Percentiles rank a stretch among this genome's conserved stretches.
Conservation (phyloP, 148 eudicot species). For the Fagopyrum tataricum region DNA sequence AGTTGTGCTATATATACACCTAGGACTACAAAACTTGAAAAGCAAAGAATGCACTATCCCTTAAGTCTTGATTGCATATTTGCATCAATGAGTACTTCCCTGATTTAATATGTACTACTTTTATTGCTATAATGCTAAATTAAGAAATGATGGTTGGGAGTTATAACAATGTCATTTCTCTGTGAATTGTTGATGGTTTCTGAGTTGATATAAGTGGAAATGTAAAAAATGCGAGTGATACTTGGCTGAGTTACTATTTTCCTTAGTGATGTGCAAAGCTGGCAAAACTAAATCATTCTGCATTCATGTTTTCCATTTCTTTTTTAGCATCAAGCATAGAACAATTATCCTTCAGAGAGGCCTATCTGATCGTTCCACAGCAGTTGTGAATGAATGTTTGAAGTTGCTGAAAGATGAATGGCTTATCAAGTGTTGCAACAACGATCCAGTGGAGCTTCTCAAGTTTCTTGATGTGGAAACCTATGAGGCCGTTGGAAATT, state of each 20-base stretch:
- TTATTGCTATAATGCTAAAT: neutral
- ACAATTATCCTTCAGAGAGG: conserved; percentile 88
- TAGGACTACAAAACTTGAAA: neutral
- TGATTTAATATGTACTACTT: neutral
- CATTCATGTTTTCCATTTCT: neutral
- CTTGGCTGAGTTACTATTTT: neutral
- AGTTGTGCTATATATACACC: neutral
- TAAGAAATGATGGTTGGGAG: neutral
- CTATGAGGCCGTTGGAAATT: conserved; percentile 78
- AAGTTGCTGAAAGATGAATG: conserved; percentile 87
- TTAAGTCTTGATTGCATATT: neutral
- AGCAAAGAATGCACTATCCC: neutral
- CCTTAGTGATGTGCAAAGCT: neutral
- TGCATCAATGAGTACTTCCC: neutral
- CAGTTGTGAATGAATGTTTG: conserved; percentile 74
- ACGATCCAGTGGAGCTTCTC: conserved; percentile 68
- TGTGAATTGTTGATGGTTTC: neutral
- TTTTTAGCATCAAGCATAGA: conserved; percentile 75
- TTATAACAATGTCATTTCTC: neutral
- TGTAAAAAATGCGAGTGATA: neutral
- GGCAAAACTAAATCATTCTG: neutral
- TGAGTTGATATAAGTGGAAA: neutral
- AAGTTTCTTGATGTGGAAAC: conserved; percentile 97
- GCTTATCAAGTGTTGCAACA: conserved; percentile 80
- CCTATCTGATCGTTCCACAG: conserved; percentile 81